Conservation (phyloP, 106 monocot genomes). For the Apostasia ramifera region DNA sequence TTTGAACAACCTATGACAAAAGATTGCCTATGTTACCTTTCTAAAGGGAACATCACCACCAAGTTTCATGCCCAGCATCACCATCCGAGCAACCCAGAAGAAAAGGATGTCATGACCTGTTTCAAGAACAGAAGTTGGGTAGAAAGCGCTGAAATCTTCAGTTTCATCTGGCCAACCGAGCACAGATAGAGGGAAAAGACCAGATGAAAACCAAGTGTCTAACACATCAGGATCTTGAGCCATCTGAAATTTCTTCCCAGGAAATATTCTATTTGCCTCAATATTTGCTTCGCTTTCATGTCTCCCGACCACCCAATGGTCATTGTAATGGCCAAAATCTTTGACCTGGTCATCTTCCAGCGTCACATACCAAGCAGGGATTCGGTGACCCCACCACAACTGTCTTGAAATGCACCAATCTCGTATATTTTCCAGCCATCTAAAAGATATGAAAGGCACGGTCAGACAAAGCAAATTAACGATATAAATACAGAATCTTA, state of each 20-base stretch:
- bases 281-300: conserved; percentile 62
- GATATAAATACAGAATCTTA: not conserved
- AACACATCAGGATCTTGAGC: conserved; percentile 93
- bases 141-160: conserved; percentile 70
- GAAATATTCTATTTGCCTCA: conserved; percentile 42
- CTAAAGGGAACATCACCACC: conserved; percentile 93
- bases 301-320: conserved; percentile 92
- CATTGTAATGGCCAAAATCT: conserved; percentile 63
- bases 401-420: conserved; percentile 99
- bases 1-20: not conserved
- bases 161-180: conserved; percentile 94
- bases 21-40: conserved; percentile 53
- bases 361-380: conserved; percentile 95
- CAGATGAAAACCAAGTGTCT: conserved; percentile 98
- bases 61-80: conserved; percentile 97
- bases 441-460: conserved; percentile 12
- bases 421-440: conserved; percentile 91
- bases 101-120: conserved; percentile 97
- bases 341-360: conserved; percentile 68
- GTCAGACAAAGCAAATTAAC: not conserved
- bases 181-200: conserved; percentile 83
- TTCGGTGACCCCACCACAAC: conserved; percentile 98
- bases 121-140: conserved; percentile 94
- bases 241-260: conserved; percentile 53
- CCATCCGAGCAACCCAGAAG: conserved; percentile 99